phyloP scores from a whole-genome alignment of 805 yeast genomes.

The Candida germanica region DNA sequence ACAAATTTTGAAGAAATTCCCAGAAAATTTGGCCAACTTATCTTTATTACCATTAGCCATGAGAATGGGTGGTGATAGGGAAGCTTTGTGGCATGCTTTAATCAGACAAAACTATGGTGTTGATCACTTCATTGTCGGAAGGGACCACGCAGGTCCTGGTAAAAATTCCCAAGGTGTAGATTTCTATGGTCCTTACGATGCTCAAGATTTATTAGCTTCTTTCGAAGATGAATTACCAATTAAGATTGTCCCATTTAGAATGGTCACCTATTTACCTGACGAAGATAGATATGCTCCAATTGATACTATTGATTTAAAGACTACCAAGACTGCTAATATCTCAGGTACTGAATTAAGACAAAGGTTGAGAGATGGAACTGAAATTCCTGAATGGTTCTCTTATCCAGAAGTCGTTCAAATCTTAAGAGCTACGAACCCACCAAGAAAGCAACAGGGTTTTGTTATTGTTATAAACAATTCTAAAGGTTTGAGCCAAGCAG shows the following conservation, averaged over 20 bases:
- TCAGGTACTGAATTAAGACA: slow-evolving; percentile 94
- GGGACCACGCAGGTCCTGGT: slow-evolving; percentile 99
- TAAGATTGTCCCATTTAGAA: slow-evolving; percentile 92
- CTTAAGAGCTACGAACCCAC: slow-evolving; percentile 89
- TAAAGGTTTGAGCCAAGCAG: slow-evolving; percentile 45
- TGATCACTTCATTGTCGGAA: slow-evolving; percentile 94
- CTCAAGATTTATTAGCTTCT: slow-evolving; percentile 81
- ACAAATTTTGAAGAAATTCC: slow-evolving; percentile 88
- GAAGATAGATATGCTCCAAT: slow-evolving; percentile 94
- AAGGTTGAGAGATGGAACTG: slow-evolving; percentile 78
- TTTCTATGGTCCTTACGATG: slow-evolving; percentile 96
- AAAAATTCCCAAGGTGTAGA: slow-evolving; percentile 82
- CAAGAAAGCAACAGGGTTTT: slow-evolving; percentile 87
- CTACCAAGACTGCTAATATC: slow-evolving; percentile 76
- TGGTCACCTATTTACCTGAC: slow-evolving; percentile 95
- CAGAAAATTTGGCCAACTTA: slow-evolving; percentile 88
- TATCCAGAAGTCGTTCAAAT: slow-evolving; percentile 94
- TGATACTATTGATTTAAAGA: slow-evolving; percentile 79
- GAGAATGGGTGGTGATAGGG: slow-evolving; percentile 99
- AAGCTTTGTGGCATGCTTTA: slow-evolving; percentile 97
- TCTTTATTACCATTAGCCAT: slow-evolving; percentile 90
- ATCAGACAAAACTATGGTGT: slow-evolving; percentile 96
- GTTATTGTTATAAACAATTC: slow-evolving; percentile 61
- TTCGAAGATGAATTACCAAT: slow-evolving; percentile 71
- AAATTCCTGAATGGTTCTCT: slow-evolving; percentile 95